Evolutionary conservation across 1,284 basidiomycete species (phyloP).

Genomic region (Salmacisia buchloeana): DNA sequence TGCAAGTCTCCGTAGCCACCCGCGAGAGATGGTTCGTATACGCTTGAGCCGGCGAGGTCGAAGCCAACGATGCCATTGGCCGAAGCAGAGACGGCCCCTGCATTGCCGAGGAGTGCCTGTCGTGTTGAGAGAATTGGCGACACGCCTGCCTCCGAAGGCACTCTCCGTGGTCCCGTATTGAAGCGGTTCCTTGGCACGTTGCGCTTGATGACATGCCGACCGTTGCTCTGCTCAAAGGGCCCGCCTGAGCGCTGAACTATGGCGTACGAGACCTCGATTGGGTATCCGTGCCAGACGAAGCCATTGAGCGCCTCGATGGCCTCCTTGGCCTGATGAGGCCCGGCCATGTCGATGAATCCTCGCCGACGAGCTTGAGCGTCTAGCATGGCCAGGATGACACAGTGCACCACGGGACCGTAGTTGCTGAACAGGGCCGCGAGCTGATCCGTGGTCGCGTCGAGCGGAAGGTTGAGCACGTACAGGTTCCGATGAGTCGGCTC

Average conservation of each 20-base stretch:
- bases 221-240: slow-evolving; percentile 27
- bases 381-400: slow-evolving; percentile 48
- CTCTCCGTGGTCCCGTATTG: slow-evolving; percentile 25
- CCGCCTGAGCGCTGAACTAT: slow-evolving; percentile 45
- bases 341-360: slow-evolving; percentile 48
- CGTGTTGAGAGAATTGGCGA: background rate
- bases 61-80: slow-evolving; percentile 5
- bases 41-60: background rate
- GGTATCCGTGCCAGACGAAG: slow-evolving; percentile 43
- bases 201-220: slow-evolving; percentile 22
- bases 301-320: slow-evolving; percentile 41
- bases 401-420: slow-evolving; percentile 42
- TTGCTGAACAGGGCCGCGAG: slow-evolving; percentile 34
- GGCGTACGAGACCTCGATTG: slow-evolving; percentile 48
- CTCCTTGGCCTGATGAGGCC: slow-evolving; percentile 27
- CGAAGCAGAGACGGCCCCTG: background rate
- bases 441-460: slow-evolving; percentile 41
- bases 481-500: slow-evolving; percentile 32
- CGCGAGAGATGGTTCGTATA: background rate
- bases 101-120: background rate
- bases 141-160: slow-evolving; percentile 13
- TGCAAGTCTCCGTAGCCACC: background rate
- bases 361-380: slow-evolving; percentile 46
- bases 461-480: slow-evolving; percentile 47
- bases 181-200: slow-evolving; percentile 30